These are phyloP conservation scores for Thermoascus crustaceus DNA, from an alignment of 2,329 filamentous ascomycete species.

Conservation along the genomic window DNA sequence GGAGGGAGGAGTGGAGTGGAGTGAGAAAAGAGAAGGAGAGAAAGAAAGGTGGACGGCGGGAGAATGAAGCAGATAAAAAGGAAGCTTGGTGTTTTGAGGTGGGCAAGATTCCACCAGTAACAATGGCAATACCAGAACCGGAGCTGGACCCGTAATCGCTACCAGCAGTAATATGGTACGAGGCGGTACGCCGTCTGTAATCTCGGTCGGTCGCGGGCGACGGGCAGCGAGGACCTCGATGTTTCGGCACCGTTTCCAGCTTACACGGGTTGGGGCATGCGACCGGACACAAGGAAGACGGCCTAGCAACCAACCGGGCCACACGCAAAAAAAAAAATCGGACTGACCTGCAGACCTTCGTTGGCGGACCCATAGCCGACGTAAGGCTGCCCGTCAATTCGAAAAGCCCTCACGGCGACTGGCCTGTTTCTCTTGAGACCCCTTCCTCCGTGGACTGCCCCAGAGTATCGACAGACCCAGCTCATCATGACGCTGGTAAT, in stretches of 20 bases:
- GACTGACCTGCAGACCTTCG: not conserved
- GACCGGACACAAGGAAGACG: slow-evolving; percentile 24
- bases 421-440: slow-evolving; percentile 6
- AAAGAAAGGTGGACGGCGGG: slow-evolving; percentile 29
- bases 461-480: not conserved
- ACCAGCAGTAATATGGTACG: slow-evolving; percentile 20
- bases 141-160: slow-evolving; percentile 33
- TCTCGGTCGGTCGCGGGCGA: too few relatives aligned
- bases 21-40: slow-evolving; percentile 23
- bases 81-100: slow-evolving; percentile 33
- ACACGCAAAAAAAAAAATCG: slow-evolving; percentile 4
- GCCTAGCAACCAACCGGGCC: slow-evolving; percentile 9
- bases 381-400: slow-evolving; percentile 6
- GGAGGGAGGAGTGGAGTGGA: slow-evolving; percentile 32
- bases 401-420: slow-evolving; percentile 10
- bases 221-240: not conserved
- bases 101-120: slow-evolving; percentile 23
- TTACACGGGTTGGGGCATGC: slow-evolving; percentile 9
- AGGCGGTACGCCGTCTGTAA: slow-evolving; percentile 4
- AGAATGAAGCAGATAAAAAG: slow-evolving; percentile 30
- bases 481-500: slow-evolving; percentile 1
- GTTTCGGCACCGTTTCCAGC: slow-evolving; percentile 12
- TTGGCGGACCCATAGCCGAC: not conserved
- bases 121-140: slow-evolving; percentile 21
- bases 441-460: slow-evolving; percentile 2